phyloP scores from a whole-genome alignment of 495 filamentous ascomycete species.

The Hypoxylon perforatum region DNA sequence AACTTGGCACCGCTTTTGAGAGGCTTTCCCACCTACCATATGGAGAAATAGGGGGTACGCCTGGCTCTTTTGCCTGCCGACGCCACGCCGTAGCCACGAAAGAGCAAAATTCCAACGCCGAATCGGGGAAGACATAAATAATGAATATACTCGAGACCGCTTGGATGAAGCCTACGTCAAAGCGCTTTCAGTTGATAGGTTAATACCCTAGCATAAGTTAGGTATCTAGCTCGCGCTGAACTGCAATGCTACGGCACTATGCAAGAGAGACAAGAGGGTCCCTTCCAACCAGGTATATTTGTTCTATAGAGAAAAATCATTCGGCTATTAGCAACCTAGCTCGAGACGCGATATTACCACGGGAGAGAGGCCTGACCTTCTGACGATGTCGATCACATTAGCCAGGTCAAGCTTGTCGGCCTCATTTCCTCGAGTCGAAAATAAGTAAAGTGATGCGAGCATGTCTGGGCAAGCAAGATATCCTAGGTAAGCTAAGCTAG shows the following conservation, averaged over 20 bases:
- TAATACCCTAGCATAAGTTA: conserved; percentile 23
- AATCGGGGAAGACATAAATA: neutral
- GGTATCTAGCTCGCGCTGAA: conserved; percentile 22
- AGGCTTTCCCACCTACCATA: conserved; percentile 6
- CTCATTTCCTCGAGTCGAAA: neutral
- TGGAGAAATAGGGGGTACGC: conserved; percentile 26
- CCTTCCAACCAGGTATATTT: conserved; percentile 1
- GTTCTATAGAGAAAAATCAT: conserved; percentile 15
- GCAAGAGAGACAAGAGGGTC: conserved; percentile 3
- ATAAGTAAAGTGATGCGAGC: conserved; percentile 21
- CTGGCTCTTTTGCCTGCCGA: conserved; percentile 17
- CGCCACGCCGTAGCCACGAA: conserved; percentile 31
- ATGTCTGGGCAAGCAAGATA: conserved; percentile 4
- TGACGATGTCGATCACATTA: conserved; percentile 31
- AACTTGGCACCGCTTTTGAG: neutral
- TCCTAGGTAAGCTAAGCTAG: no score
- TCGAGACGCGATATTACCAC: conserved; percentile 20
- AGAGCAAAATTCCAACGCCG: no score
- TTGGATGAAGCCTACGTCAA: neutral
- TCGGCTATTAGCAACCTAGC: conserved; percentile 19
- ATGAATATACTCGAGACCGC: conserved; percentile 5
- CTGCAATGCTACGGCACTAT: conserved; percentile 28
- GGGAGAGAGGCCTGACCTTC: conserved; percentile 23
- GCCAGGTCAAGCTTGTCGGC: conserved; percentile 21
- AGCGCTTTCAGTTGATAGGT: conserved; percentile 5